Conservation (phyloP, 2,329 filamentous ascomycete species). For the Tolypocladium tundrense region DNA sequence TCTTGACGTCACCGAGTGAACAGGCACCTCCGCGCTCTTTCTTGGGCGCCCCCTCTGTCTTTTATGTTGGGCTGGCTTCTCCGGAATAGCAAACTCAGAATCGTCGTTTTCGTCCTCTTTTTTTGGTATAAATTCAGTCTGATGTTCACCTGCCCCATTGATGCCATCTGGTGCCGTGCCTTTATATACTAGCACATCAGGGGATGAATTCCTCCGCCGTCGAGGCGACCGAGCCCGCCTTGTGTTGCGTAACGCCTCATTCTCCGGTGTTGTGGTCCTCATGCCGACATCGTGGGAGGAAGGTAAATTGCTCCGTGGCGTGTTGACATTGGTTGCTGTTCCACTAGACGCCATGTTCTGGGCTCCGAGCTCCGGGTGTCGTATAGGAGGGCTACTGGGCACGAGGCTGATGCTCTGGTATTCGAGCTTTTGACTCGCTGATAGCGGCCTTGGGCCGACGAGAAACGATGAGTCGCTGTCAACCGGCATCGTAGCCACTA, state of each 20-base stretch:
- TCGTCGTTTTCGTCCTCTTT: slow-evolving; percentile 7
- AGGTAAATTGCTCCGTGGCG: slow-evolving; percentile 16
- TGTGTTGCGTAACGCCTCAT: slow-evolving; percentile 1
- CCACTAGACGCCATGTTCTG: slow-evolving; percentile 18
- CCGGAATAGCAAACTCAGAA: slow-evolving; percentile 1
- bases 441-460: slow-evolving; percentile 22
- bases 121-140: neutral
- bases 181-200: slow-evolving; percentile 6
- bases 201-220: slow-evolving; percentile 7
- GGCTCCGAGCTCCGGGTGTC: neutral
- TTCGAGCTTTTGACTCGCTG: slow-evolving; percentile 25
- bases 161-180: neutral
- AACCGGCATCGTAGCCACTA: slow-evolving; percentile 9
- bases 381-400: slow-evolving; percentile 7
- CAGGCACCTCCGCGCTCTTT: slow-evolving; percentile 11
- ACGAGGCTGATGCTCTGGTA: slow-evolving; percentile 17
- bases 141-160: neutral
- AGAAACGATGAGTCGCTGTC: slow-evolving; percentile 19
- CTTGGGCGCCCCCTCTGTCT: slow-evolving; percentile 22
- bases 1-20: slow-evolving; percentile 4
- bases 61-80: slow-evolving; percentile 12
- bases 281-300: slow-evolving; percentile 16
- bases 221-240: neutral
- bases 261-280: slow-evolving; percentile 6
- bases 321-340: slow-evolving; percentile 24